Evolutionary conservation across 306 rosid genomes (phyloP), one percentile per base, ranked within the genome.

Genomic region (Astragalus membranaceus): DNA sequence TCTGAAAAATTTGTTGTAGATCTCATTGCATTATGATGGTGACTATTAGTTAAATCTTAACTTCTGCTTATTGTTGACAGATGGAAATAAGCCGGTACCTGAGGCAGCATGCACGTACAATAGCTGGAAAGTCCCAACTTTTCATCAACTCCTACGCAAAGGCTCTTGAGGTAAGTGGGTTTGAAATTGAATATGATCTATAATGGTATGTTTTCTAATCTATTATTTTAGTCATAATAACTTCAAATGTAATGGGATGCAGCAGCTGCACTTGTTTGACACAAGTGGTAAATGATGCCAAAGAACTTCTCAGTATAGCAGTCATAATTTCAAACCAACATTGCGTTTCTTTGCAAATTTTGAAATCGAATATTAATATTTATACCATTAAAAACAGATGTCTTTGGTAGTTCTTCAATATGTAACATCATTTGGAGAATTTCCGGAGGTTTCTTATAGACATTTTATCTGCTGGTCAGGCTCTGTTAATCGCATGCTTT

Each of bases 71-170:
- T n/a, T 81, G 67, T 41, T 85, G 82, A 62, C 85, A 95, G 99
- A 95, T 95, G 97, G 99, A 95, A 85, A 80, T 95, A 81, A 95
- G 99, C 77, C 90, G 97, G 64, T 89, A 84, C 67, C 74, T 95
- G 79, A 81, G 99, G 85, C 95, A 89, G 72, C 88, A 95, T 82
- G 97, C 99, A 30, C 96, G 97, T 10, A 81, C 90, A 71, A 91
- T 95, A 73, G 90, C 91, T 11, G 99, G 99, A 29, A 95, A 89
- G 77, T 84, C 99, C 73, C 97, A 91, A 64, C 90, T 89, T 78
- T 95, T 95, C 72, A 95, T 95, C 11, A 95, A 95, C 81, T 86
- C 99, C 4, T 95, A 91, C 60, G 99, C 99, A 9, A 95, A 95
- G 80, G 99, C 99, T 65, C 91, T 95, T 59, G 99, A 95, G 96